phyloP scores from a whole-genome alignment of 768 basidiomycete species.

The Suillus occidentalis region DNA sequence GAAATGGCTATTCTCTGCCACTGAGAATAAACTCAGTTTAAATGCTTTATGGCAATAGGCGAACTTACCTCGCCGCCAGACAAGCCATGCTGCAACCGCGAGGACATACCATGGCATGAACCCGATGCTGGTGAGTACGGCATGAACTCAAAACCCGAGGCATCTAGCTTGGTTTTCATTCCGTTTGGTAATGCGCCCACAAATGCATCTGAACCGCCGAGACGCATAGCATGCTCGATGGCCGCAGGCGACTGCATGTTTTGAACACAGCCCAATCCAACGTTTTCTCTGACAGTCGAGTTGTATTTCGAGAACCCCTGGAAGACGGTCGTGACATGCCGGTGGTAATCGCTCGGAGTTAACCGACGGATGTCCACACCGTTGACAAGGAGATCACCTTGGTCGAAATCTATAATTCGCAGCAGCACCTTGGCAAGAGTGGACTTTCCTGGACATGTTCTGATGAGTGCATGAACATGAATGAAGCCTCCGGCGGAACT shows the following conservation, averaged over 20 bases:
- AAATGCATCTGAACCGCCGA: constrained; percentile 70
- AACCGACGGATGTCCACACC: constrained; percentile 64
- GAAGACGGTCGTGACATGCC: constrained; percentile 76
- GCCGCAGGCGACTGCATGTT: constrained; percentile 56
- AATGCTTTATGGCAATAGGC: constrained; percentile 13
- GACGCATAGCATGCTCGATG: constrained; percentile 62
- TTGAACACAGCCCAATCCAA: constrained; percentile 78
- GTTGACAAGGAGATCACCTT: constrained; percentile 70
- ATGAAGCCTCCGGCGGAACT: constrained; percentile 25
- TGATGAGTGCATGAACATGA: constrained; percentile 10
- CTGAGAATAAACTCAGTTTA: constrained; percentile 36
- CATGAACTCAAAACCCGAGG: constrained; percentile 56
- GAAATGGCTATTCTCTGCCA: constrained; percentile 89
- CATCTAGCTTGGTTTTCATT: constrained; percentile 69
- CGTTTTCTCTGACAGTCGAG: constrained; percentile 76
- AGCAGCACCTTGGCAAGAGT: constrained; percentile 82
- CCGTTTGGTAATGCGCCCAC: constrained; percentile 70
- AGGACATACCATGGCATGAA: constrained; percentile 31
- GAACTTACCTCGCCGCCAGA: constrained; percentile 79
- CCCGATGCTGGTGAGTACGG: constrained; percentile 30
- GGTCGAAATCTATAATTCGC: constrained; percentile 74
- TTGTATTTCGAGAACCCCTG: constrained; percentile 85
- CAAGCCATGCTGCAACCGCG: constrained; percentile 57
- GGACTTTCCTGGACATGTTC: constrained; percentile 65
- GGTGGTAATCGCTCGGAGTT: constrained; percentile 70